Evolutionary conservation across 2,329 filamentous ascomycete genomes (phyloP).

Genomic region (Aspergillus intermedius): DNA sequence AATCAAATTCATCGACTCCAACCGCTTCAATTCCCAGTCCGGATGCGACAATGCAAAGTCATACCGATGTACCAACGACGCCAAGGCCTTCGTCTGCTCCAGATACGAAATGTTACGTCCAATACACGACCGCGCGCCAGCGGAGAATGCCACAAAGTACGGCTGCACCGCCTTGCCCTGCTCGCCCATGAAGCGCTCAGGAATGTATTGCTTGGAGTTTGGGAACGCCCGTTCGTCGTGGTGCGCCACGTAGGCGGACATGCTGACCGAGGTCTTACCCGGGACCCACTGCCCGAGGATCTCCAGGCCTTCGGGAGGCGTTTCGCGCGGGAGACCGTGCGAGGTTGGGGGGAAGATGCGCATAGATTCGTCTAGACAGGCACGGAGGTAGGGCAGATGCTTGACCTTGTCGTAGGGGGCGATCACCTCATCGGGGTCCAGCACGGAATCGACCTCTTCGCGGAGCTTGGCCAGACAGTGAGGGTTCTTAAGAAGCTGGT

Average conservation of each 20-base stretch:
- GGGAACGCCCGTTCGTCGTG: slow-evolving; percentile 34
- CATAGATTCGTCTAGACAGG: slow-evolving; percentile 47
- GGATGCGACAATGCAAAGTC: slow-evolving; percentile 31
- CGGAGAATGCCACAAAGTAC: slow-evolving; percentile 35
- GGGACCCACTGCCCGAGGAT: slow-evolving; percentile 44
- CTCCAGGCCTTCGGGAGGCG: slow-evolving; percentile 38
- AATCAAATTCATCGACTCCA: slow-evolving; percentile 13
- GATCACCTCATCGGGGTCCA: slow-evolving; percentile 40
- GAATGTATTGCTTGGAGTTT: slow-evolving; percentile 33
- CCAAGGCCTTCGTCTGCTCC: slow-evolving; percentile 42
- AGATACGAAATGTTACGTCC: slow-evolving; percentile 37
- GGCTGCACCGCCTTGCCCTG: slow-evolving; percentile 34
- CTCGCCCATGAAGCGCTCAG: slow-evolving; percentile 40
- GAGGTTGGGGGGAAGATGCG: slow-evolving; percentile 42
- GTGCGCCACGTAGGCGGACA: slow-evolving; percentile 38
- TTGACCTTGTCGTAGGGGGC: slow-evolving; percentile 47
- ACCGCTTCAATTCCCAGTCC: slow-evolving; percentile 22
- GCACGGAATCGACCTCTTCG: slow-evolving; percentile 42
- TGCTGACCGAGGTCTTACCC: slow-evolving; percentile 39
- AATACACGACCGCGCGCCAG: slow-evolving; percentile 33
- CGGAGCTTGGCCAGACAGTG: slow-evolving; percentile 33
- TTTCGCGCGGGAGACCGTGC: slow-evolving; percentile 40
- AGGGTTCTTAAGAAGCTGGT: slow-evolving; percentile 47
- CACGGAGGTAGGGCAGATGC: slow-evolving; percentile 48
- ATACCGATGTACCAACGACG: slow-evolving; percentile 39